A percentile compares a stretch with the other conserved stretches of the same genome.
phyloP scores from a whole-genome alignment of 148 eudicot genomes.

The Rhododendron mucronatum region DNA sequence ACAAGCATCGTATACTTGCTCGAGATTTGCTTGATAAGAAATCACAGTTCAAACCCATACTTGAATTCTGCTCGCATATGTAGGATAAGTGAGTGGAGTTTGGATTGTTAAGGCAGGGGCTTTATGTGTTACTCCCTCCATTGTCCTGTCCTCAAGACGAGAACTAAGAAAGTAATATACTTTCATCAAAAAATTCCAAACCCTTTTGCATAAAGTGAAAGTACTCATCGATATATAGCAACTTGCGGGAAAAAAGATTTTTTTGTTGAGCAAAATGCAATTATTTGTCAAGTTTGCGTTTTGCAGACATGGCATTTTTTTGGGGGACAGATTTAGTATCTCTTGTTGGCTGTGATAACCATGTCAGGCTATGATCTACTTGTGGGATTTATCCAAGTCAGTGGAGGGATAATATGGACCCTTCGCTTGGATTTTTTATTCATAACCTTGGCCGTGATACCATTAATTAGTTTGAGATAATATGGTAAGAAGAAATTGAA shows the following conservation, averaged over 20 bases:
- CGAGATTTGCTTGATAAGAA: background rate
- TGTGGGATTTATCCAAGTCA: background rate
- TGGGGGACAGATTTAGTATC: too few relatives aligned
- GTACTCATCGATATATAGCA: background rate
- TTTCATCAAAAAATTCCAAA: background rate
- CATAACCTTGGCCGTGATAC: too few relatives aligned
- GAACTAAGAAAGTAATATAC: background rate
- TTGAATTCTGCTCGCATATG: background rate
- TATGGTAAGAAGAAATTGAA: too few relatives aligned
- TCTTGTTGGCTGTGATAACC: too few relatives aligned
- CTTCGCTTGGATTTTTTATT: too few relatives aligned
- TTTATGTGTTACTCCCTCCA: background rate
- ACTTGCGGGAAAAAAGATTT: background rate
- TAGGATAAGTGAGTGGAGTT: background rate
- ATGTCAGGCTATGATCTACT: background rate
- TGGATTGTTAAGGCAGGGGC: background rate
- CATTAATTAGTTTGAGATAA: too few relatives aligned
- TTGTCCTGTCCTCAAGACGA: too few relatives aligned
- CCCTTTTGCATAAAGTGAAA: background rate
- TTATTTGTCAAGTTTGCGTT: too few relatives aligned
- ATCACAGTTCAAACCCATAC: background rate
- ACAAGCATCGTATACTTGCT: background rate
- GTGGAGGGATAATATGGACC: background rate
- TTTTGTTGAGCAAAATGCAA: background rate
- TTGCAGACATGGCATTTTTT: too few relatives aligned